Percentiles rank a stretch among this genome's conserved stretches.
Evolutionary conservation across 2,329 filamentous ascomycete genomes (phyloP).

Genomic region (Trematosphaeria pertusa): DNA sequence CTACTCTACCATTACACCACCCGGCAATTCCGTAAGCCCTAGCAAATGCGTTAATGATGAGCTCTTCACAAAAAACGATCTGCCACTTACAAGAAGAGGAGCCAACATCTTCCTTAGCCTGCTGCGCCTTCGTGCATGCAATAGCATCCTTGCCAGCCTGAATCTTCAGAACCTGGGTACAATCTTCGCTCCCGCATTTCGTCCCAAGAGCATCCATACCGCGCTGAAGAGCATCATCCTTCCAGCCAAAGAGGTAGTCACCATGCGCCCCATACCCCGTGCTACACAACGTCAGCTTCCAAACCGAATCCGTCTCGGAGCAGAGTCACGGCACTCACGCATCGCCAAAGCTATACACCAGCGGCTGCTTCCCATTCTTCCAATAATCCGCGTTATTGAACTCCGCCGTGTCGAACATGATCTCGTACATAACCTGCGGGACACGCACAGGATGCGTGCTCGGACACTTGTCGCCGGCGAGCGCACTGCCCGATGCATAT

Average conservation of each 20-base stretch:
- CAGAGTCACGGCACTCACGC: slow-evolving; percentile 37
- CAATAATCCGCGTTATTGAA: slow-evolving; percentile 33
- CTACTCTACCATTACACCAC: slow-evolving; percentile 8
- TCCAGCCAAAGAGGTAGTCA: slow-evolving; percentile 31
- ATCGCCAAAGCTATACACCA: slow-evolving; percentile 47
- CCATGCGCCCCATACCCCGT: slow-evolving; percentile 33
- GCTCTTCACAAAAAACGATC: background rate
- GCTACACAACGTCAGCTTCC: slow-evolving; percentile 10
- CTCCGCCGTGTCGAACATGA: slow-evolving; percentile 50
- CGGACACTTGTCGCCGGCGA: slow-evolving; percentile 55
- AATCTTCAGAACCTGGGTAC: slow-evolving; percentile 22
- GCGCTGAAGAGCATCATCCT: slow-evolving; percentile 25
- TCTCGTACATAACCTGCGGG: slow-evolving; percentile 57
- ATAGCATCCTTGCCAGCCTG: slow-evolving; percentile 27
- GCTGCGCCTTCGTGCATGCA: slow-evolving; percentile 27
- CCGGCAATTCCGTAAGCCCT: slow-evolving; percentile 26
- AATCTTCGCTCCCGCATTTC: slow-evolving; percentile 25
- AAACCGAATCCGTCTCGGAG: background rate
- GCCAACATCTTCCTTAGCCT: slow-evolving; percentile 27
- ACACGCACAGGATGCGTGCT: slow-evolving; percentile 53
- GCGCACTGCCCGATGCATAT: slow-evolving; percentile 60
- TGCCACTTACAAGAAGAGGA: slow-evolving; percentile 19
- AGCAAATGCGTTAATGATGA: background rate
- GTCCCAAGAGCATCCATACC: slow-evolving; percentile 26
- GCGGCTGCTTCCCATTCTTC: slow-evolving; percentile 32